A percentile compares a stretch with the other conserved stretches of the same genome.
These are phyloP conservation scores for Gastrodia elata DNA, from an alignment of 106 monocot genomes.

Conservation along the genomic window DNA sequence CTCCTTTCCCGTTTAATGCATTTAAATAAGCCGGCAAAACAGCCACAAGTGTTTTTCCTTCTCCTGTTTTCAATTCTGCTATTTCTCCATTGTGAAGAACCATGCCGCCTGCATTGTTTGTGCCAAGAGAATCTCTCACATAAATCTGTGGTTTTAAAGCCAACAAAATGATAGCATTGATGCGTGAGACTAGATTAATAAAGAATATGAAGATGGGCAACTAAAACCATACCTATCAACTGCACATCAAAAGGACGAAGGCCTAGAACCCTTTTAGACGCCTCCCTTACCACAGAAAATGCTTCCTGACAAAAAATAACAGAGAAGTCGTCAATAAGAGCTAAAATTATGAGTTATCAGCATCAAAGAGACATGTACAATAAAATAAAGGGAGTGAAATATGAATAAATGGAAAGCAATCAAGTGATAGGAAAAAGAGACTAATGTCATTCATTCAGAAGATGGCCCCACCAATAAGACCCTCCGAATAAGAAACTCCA, in stretches of 20 bases:
- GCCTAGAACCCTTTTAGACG: slow-evolving; percentile 88
- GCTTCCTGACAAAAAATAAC: slow-evolving; percentile 61
- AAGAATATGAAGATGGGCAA: not conserved
- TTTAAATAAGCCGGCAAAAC: slow-evolving; percentile 88
- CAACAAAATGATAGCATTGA: not conserved
- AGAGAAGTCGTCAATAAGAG: not conserved
- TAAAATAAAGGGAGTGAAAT: too few relatives aligned
- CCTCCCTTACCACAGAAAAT: slow-evolving; percentile 93
- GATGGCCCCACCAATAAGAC: too few relatives aligned
- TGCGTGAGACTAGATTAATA: not conserved
- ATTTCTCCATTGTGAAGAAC: slow-evolving; percentile 99
- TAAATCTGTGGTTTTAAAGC: slow-evolving; percentile 1
- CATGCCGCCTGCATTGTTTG: slow-evolving; percentile 61
- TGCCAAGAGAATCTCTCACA: not conserved
- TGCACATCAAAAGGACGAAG: slow-evolving; percentile 98
- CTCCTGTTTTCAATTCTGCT: slow-evolving; percentile 97
- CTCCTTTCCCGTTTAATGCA: slow-evolving; percentile 90
- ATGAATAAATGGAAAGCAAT: too few relatives aligned
- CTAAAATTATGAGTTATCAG: not conserved
- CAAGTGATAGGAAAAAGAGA: too few relatives aligned
- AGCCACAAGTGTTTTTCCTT: slow-evolving; percentile 98
- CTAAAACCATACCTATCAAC: slow-evolving; percentile 55
- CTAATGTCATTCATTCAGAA: too few relatives aligned
- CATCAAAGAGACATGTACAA: not conserved
- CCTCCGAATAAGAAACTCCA: too few relatives aligned